Conservation (phyloP, 139 green algal genomes). For the Picochlorum sp. region DNA sequence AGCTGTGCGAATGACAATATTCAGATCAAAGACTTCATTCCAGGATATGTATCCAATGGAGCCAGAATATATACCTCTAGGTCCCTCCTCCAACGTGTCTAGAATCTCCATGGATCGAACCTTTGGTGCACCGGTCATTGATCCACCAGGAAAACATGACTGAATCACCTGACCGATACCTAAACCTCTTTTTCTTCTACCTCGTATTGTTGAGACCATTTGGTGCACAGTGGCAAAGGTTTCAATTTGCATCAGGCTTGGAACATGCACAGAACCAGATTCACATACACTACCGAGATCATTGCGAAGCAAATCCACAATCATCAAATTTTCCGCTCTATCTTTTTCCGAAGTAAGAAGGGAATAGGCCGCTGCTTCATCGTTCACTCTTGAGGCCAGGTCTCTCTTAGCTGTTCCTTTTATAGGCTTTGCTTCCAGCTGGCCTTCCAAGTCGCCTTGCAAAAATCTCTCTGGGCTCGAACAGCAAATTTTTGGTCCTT, state of each 20-base stretch:
- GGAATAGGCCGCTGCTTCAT: slow-evolving; percentile 35
- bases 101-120: slow-evolving; percentile 78
- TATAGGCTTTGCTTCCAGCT: slow-evolving; percentile 93
- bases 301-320: slow-evolving; percentile 97
- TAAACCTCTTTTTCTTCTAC: slow-evolving; percentile 21
- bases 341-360: slow-evolving; percentile 76
- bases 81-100: slow-evolving; percentile 67
- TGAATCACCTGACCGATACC: slow-evolving; percentile 45
- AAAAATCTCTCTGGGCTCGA: slow-evolving; percentile 96
- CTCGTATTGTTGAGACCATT: slow-evolving; percentile 82
- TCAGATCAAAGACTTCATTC: slow-evolving; percentile 91
- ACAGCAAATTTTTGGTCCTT: slow-evolving; percentile 46
- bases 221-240: slow-evolving; percentile 91
- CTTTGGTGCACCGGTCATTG: slow-evolving; percentile 93
- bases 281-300: slow-evolving; percentile 69
- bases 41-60: slow-evolving; percentile 79
- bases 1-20: slow-evolving; percentile 96
- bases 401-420: slow-evolving; percentile 71
- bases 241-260: slow-evolving; percentile 87
- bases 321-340: slow-evolving; percentile 99
- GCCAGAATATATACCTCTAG: slow-evolving; percentile 87
- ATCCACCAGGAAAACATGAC: slow-evolving; percentile 85
- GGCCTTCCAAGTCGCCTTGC: slow-evolving; percentile 38
- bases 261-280: slow-evolving; percentile 78
- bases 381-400: slow-evolving; percentile 28